phyloP scores from a whole-genome alignment of 129 eudicot species.

The Flaveria linearis region DNA sequence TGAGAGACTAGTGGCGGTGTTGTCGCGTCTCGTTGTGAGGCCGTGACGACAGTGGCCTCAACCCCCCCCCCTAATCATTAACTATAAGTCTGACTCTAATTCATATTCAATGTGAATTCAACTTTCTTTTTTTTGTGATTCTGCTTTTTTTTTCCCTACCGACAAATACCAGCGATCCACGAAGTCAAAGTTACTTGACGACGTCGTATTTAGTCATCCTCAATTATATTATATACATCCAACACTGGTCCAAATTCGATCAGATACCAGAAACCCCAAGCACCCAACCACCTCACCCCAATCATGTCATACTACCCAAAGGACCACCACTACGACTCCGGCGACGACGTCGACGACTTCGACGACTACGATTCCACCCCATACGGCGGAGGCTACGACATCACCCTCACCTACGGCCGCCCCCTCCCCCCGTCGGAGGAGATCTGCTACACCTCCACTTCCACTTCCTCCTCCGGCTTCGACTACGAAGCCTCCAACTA shows the following conservation, averaged over 20 bases:
- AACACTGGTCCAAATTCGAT: not conserved
- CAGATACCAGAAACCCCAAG: constrained; percentile 9
- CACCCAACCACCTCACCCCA: no score
- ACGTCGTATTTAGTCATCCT: constrained; percentile 8
- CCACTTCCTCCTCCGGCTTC: constrained; percentile 51
- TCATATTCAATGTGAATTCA: no score
- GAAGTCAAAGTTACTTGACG: not conserved
- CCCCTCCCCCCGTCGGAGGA: constrained; percentile 80
- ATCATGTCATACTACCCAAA: constrained; percentile 75
- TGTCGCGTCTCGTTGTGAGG: no score
- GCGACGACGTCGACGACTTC: constrained; percentile 73
- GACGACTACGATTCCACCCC: constrained; percentile 92
- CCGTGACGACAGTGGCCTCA: no score
- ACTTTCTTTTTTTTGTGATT: no score
- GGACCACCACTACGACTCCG: constrained; percentile 67
- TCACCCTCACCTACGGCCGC: constrained; percentile 70
- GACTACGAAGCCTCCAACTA: constrained; percentile 75
- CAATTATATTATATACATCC: not conserved
- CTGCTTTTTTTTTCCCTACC: no score
- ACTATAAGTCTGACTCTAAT: no score
- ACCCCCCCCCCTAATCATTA: no score
- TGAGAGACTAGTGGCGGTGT: no score
- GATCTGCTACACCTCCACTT: constrained; percentile 64
- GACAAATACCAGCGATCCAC: not conserved
- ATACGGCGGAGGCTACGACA: constrained; percentile 92